These are phyloP conservation scores for Nissolia schottii DNA, from an alignment of 306 rosid species.

Conservation along the genomic window DNA sequence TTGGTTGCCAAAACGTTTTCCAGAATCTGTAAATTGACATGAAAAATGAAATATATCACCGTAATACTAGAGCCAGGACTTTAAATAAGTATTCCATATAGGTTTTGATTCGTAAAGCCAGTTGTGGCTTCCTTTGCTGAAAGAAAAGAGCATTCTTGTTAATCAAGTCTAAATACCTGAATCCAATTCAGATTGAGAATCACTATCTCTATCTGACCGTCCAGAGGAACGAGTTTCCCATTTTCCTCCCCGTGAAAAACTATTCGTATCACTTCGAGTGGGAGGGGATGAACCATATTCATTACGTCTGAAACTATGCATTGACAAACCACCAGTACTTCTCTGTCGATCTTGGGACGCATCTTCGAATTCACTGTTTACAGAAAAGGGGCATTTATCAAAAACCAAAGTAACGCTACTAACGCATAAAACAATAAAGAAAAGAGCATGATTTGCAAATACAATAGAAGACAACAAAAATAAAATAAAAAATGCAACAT, in stretches of 20 bases:
- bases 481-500: neutral
- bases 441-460: neutral
- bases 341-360: constrained; percentile 63
- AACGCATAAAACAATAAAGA: constrained; percentile 16
- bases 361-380: constrained; percentile 78
- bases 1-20: constrained; percentile 62
- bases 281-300: constrained; percentile 91
- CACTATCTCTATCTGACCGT: constrained; percentile 71
- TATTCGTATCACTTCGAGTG: constrained; percentile 54
- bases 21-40: constrained; percentile 57
- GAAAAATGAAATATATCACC: constrained; percentile 16
- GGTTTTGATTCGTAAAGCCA: neutral
- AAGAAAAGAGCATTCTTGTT: neutral
- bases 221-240: constrained; percentile 86
- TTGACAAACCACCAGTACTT: constrained; percentile 56
- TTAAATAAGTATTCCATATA: neutral
- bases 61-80: neutral
- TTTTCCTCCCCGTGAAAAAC: constrained; percentile 75
- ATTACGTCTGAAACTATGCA: constrained; percentile 54
- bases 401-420: constrained; percentile 28
- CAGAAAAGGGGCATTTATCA: neutral
- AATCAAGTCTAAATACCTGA: constrained; percentile 57
- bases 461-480: neutral
- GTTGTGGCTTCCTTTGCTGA: neutral
- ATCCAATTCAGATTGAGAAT: constrained; percentile 78